Evolutionary conservation across 306 rosid genomes (phyloP), one percentile per base, ranked within the genome.

Genomic region (Dryas alaskensis): DNA sequence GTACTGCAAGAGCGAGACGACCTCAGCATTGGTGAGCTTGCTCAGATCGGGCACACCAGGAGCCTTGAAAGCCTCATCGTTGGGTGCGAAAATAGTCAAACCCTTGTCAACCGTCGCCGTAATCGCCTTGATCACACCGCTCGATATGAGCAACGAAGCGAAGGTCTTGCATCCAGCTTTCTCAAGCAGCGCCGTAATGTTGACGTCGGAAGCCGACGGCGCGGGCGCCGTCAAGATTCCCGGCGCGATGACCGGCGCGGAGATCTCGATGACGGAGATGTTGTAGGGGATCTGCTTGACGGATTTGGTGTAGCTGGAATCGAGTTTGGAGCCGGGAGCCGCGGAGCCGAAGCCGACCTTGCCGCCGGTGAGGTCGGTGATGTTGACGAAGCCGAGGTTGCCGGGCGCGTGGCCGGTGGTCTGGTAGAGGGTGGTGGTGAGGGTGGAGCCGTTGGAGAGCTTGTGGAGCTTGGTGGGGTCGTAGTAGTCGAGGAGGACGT

Each of bases 281-380:
- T 89, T 94, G 88, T 92, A 89, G 0, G 97, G 96, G 7, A 92
- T 83, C 51, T 88, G 92, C 78, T 86, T 83, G 0, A 94, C 91
- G 0, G 97, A 86, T 81, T 94, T 94, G 8, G 95, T 84, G 82
- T 84, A 94, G 25, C 79, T 69, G 8, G 97, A 94, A 60, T 84
- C 96, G 70, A 94, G 97, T 59, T 94, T 92, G 78, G 99, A 92
- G 55, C 97, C 96, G 0, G 97, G 82, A 0, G 77, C 87, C 0
- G 96, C 99, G 4, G 99, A 94, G 78, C 96, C 99, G 86, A 94
- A 89, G 50, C 70, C 92, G 19, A 94, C 97, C 43, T 89, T 94
- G 3, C 99, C 99, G 48, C 96, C 99, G 53, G 82, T 73, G 10
- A 88, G 72, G 59, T 92, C 97, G 25, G 99, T 94, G 78, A 94